phyloP scores from a whole-genome alignment of 2,329 filamentous ascomycete species.

The Aspergillus melleus region DNA sequence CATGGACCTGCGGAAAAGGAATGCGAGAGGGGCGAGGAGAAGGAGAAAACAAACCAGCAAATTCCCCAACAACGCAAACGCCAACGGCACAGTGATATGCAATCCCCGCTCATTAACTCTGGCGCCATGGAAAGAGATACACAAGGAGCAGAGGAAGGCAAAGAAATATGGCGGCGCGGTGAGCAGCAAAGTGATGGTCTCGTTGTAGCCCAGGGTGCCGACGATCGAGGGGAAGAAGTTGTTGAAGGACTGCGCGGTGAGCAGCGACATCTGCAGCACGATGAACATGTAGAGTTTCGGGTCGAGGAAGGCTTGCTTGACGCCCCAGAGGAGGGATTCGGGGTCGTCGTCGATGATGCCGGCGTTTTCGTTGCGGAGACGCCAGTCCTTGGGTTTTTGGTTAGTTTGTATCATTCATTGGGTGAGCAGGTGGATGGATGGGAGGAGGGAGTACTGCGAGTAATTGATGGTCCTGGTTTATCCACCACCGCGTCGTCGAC shows the following conservation, averaged over 20 bases:
- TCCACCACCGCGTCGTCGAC: too few relatives aligned
- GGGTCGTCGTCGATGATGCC: slow-evolving; percentile 61
- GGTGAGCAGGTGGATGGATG: too few relatives aligned
- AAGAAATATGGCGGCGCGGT: slow-evolving; percentile 31
- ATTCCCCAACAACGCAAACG: slow-evolving; percentile 7
- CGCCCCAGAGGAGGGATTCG: slow-evolving; percentile 54
- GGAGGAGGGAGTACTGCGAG: too few relatives aligned
- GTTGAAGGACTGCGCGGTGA: slow-evolving; percentile 46
- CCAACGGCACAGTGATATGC: slow-evolving; percentile 19
- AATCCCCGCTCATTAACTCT: slow-evolving; percentile 21
- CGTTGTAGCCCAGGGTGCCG: slow-evolving; percentile 46
- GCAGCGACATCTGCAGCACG: slow-evolving; percentile 49
- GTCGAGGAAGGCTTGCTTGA: slow-evolving; percentile 30
- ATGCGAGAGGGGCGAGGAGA: slow-evolving; percentile 10
- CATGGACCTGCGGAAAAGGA: neutral
- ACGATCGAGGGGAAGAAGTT: slow-evolving; percentile 49
- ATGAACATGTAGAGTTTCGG: slow-evolving; percentile 43
- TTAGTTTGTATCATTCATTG: slow-evolving; percentile 18
- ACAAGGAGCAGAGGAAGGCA: too few relatives aligned
- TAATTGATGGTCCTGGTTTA: too few relatives aligned
- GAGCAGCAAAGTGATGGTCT: slow-evolving; percentile 49
- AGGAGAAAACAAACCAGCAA: slow-evolving; percentile 15
- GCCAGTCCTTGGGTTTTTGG: slow-evolving; percentile 20
- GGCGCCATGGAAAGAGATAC: too few relatives aligned
- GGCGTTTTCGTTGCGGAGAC: slow-evolving; percentile 57